A percentile compares a stretch with the other conserved stretches of the same genome.
Conservation (phyloP, 495 filamentous ascomycete species). For the Monascus purpureus region DNA sequence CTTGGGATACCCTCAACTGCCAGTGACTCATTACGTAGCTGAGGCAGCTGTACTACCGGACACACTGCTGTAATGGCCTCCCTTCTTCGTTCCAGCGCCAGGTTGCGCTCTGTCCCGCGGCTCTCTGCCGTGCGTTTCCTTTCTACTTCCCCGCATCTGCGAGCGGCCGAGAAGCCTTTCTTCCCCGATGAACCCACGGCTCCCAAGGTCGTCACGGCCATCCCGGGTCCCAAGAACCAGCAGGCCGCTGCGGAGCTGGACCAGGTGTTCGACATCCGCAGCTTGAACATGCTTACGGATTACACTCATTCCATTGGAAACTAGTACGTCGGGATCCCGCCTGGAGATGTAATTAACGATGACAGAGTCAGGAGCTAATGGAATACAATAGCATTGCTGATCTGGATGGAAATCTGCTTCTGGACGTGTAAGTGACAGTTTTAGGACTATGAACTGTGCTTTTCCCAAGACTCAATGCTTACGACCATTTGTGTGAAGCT, state of each 20-base stretch:
- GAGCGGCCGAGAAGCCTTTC: conserved; percentile 38
- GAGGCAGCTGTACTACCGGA: too few relatives aligned
- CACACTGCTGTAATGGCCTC: conserved; percentile 21
- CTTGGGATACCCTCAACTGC: neutral
- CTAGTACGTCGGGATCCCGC: conserved; percentile 29
- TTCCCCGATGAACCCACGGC: conserved; percentile 62
- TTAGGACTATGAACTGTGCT: neutral
- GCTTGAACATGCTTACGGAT: conserved; percentile 83
- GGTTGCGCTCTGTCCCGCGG: conserved; percentile 25
- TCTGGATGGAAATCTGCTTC: conserved; percentile 53
- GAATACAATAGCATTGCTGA: conserved; percentile 58
- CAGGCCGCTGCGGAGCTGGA: conserved; percentile 58
- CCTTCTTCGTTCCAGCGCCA: conserved; percentile 27
- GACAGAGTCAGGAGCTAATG: conserved; percentile 11
- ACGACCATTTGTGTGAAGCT: too few relatives aligned
- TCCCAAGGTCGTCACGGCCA: conserved; percentile 59
- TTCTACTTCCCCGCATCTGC: conserved; percentile 26
- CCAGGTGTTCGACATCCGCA: conserved; percentile 84
- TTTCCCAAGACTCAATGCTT: conserved; percentile 4
- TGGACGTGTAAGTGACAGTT: conserved; percentile 60
- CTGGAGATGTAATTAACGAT: neutral
- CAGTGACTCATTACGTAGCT: too few relatives aligned
- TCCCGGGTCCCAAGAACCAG: conserved; percentile 71
- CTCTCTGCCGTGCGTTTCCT: conserved; percentile 24
- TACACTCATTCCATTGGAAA: conserved; percentile 55